Evolutionary conservation across 2,329 filamentous ascomycete species (phyloP).

Genomic region (Colletotrichum sp.): DNA sequence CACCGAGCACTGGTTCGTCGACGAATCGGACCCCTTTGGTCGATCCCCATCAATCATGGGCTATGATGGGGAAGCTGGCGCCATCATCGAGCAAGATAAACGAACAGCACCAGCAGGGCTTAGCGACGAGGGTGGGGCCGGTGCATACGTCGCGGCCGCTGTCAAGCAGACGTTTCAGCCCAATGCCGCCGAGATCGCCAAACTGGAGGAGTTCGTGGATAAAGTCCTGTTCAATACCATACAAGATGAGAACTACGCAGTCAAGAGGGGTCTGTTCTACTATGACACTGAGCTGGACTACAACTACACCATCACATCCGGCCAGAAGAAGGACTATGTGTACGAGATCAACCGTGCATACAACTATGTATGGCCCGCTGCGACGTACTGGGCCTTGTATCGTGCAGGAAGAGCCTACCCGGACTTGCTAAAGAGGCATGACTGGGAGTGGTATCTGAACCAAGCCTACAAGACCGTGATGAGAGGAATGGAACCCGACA

Average conservation of each 20-base stretch:
- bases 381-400: slow-evolving; percentile 62
- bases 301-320: slow-evolving; percentile 45
- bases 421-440: slow-evolving; percentile 38
- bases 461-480: slow-evolving; percentile 57
- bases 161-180: slow-evolving; percentile 60
- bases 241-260: slow-evolving; percentile 48
- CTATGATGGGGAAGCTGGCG: slow-evolving; percentile 49
- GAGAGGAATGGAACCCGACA: slow-evolving; percentile 40
- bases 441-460: slow-evolving; percentile 58
- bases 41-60: slow-evolving; percentile 59
- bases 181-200: slow-evolving; percentile 47
- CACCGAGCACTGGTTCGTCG: slow-evolving; percentile 54
- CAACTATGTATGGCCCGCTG: slow-evolving; percentile 61
- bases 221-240: slow-evolving; percentile 53
- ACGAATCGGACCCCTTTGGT: slow-evolving; percentile 56
- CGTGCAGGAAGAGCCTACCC: slow-evolving; percentile 55
- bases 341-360: slow-evolving; percentile 56
- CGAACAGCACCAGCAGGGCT: slow-evolving; percentile 63
- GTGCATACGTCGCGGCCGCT: slow-evolving; percentile 56
- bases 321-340: slow-evolving; percentile 42
- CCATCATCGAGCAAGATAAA: slow-evolving; percentile 48
- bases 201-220: slow-evolving; percentile 58
- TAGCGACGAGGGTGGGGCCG: slow-evolving; percentile 62
- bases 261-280: slow-evolving; percentile 55
- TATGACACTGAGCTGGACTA: slow-evolving; percentile 51